phyloP scores from a whole-genome alignment of 2,329 filamentous ascomycete genomes.

The Beauveria rudraprayagi region DNA sequence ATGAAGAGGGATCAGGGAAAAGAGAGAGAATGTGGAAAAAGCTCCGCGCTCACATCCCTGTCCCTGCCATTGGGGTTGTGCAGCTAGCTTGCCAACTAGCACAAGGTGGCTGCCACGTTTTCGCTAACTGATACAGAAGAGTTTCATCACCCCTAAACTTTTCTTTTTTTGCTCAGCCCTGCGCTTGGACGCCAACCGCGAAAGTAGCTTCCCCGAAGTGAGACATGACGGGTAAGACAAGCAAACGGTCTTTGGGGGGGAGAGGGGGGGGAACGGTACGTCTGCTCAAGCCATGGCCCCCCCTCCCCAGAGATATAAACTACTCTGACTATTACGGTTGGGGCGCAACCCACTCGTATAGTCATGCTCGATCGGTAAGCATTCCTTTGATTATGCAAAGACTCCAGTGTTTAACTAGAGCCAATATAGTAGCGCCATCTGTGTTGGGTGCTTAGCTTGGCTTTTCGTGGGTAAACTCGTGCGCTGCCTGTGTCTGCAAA shows the following conservation, averaged over 20 bases:
- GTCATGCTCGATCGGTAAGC: conserved; percentile 3
- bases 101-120: conserved; percentile 10
- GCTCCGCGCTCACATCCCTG: background rate
- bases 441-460: background rate
- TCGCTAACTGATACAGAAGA: conserved; percentile 6
- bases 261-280: background rate
- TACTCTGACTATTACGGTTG: background rate
- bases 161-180: background rate
- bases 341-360: conserved; percentile 1
- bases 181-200: background rate
- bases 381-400: background rate
- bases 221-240: background rate
- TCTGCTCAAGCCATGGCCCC: background rate
- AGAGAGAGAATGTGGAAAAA: background rate
- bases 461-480: background rate
- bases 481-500: background rate
- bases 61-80: background rate
- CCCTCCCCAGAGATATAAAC: too few species aligned
- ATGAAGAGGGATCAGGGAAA: background rate
- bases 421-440: background rate
- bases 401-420: too few species aligned
- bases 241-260: background rate
- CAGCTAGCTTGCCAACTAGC: background rate
- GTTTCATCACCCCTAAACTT: background rate
- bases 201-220: background rate